These are phyloP conservation scores for Cucurbita pepo DNA, from an alignment of 306 rosid species.

Conservation along the genomic window DNA sequence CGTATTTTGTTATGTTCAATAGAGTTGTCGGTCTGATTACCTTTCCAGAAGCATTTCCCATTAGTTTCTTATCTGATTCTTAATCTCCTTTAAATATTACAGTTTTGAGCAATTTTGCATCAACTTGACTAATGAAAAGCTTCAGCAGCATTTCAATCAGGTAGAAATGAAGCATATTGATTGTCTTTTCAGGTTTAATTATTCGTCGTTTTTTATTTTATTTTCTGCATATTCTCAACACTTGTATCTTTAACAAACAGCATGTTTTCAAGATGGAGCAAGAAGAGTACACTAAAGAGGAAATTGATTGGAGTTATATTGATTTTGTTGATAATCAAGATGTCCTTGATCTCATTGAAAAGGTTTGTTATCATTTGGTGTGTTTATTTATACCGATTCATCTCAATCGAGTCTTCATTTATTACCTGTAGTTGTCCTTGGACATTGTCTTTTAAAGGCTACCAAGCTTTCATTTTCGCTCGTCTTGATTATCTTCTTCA, in stretches of 20 bases:
- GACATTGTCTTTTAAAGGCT: too few species aligned
- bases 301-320: slow-evolving; percentile 99
- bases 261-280: slow-evolving; percentile 99
- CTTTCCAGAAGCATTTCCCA: neutral
- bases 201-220: neutral
- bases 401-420: too few species aligned
- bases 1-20: too few species aligned
- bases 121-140: slow-evolving; percentile 96
- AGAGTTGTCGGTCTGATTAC: too few species aligned
- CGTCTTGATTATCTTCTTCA: too few species aligned
- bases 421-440: too few species aligned
- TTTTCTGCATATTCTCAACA: neutral
- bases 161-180: slow-evolving; percentile 21
- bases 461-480: too few species aligned
- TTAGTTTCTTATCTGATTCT: neutral
- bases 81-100: slow-evolving; percentile 14
- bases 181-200: slow-evolving; percentile 4
- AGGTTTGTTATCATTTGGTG: slow-evolving; percentile 36
- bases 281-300: slow-evolving; percentile 98
- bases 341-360: slow-evolving; percentile 88
- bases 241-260: slow-evolving; percentile 32
- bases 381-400: neutral
- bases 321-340: slow-evolving; percentile 98
- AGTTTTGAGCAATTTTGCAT: slow-evolving; percentile 99
- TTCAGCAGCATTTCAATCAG: slow-evolving; percentile 99